Evolutionary conservation across 2,329 filamentous ascomycete genomes (phyloP).

Genomic region (Xylaria digitata): DNA sequence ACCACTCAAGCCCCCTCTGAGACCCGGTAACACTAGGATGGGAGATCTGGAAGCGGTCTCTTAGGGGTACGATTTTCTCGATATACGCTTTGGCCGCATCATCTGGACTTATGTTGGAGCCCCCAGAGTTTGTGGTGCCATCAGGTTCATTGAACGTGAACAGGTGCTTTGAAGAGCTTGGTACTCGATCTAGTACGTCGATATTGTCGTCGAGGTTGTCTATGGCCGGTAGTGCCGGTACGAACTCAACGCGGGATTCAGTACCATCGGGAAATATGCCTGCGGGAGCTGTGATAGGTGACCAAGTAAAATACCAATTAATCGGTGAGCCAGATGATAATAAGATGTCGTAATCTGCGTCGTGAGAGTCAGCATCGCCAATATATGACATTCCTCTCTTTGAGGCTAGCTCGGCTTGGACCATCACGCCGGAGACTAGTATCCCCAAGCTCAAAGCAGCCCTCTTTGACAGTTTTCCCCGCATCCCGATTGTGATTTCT

Average conservation of each 20-base stretch:
- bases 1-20: conserved; percentile 53
- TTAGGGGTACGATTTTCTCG: conserved; percentile 52
- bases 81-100: conserved; percentile 55
- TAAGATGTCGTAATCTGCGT: conserved; percentile 51
- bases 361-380: conserved; percentile 36
- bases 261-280: conserved; percentile 42
- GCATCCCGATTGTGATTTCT: neutral
- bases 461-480: neutral
- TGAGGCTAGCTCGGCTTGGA: conserved; percentile 19
- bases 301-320: conserved; percentile 59
- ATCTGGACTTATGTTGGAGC: conserved; percentile 53
- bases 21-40: conserved; percentile 58
- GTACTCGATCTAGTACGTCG: conserved; percentile 46
- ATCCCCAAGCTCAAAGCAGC: conserved; percentile 6
- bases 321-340: conserved; percentile 53
- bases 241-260: conserved; percentile 49
- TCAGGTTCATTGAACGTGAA: conserved; percentile 58
- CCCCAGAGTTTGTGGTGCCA: conserved; percentile 54
- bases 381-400: conserved; percentile 49
- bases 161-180: conserved; percentile 53
- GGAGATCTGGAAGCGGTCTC: conserved; percentile 54
- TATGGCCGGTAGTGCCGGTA: conserved; percentile 55
- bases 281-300: conserved; percentile 46
- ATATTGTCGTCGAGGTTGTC: conserved; percentile 49
- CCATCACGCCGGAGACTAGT: conserved; percentile 6